These are phyloP conservation scores for Cubamyces sp. DNA, from an alignment of 768 basidiomycete species.

Conservation along the genomic window DNA sequence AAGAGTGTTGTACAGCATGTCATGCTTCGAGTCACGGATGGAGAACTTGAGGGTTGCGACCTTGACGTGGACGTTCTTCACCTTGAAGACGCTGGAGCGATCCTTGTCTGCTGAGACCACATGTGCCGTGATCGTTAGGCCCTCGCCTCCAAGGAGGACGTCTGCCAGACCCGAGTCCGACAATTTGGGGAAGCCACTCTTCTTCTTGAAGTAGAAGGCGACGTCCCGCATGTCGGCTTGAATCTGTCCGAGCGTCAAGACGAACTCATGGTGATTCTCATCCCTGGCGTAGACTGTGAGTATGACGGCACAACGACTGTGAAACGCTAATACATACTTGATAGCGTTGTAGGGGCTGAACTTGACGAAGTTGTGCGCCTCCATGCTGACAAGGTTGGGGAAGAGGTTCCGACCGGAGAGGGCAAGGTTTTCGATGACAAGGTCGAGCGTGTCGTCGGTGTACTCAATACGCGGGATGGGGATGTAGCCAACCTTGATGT, in stretches of 20 bases:
- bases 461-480: slow-evolving; percentile 96
- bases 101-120: slow-evolving; percentile 68
- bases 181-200: slow-evolving; percentile 81
- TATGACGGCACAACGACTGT: background rate
- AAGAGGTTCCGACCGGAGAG: slow-evolving; percentile 88
- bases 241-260: slow-evolving; percentile 78
- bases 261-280: slow-evolving; percentile 71
- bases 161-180: slow-evolving; percentile 85
- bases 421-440: slow-evolving; percentile 93
- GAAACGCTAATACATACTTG: slow-evolving; percentile 17
- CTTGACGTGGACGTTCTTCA: slow-evolving; percentile 73
- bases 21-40: slow-evolving; percentile 91
- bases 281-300: slow-evolving; percentile 42
- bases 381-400: slow-evolving; percentile 75
- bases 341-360: slow-evolving; percentile 77
- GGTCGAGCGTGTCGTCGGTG: slow-evolving; percentile 81
- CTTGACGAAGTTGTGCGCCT: slow-evolving; percentile 81
- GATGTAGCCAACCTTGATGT: slow-evolving; percentile 65
- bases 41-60: slow-evolving; percentile 88
- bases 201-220: slow-evolving; percentile 88
- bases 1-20: slow-evolving; percentile 84
- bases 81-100: slow-evolving; percentile 70
- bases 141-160: slow-evolving; percentile 81
- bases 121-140: slow-evolving; percentile 69
- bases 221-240: slow-evolving; percentile 95